These are phyloP conservation scores for Anthostomella pinea DNA, from an alignment of 2,329 filamentous ascomycete genomes.

Conservation along the genomic window DNA sequence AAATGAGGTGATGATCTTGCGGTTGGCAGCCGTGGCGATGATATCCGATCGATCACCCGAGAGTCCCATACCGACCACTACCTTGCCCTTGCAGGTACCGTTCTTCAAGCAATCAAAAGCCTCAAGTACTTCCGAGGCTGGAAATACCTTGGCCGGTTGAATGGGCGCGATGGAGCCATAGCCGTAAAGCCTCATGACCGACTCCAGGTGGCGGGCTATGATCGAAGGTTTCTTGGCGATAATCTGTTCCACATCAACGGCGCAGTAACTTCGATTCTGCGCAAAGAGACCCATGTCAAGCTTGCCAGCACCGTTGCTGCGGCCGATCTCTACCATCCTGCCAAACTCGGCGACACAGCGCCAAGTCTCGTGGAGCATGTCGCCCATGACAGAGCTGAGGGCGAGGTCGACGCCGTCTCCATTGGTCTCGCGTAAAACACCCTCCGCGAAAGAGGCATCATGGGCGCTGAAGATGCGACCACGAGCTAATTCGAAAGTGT, in stretches of 20 bases:
- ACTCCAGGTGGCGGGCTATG: constrained; percentile 2
- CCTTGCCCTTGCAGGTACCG: too few species aligned
- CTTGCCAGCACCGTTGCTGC: constrained; percentile 38
- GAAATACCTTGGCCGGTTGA: too few species aligned
- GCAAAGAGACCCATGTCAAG: constrained; percentile 46
- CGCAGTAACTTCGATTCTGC: constrained; percentile 32
- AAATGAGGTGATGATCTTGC: too few species aligned
- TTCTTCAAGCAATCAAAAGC: too few species aligned
- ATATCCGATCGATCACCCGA: too few species aligned
- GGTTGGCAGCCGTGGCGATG: too few species aligned
- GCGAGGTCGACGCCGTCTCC: constrained; percentile 26
- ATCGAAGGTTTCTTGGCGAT: constrained; percentile 13
- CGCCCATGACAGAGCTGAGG: constrained; percentile 40
- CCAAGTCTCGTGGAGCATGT: constrained; percentile 42
- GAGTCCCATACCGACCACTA: too few species aligned
- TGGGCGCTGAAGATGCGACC: constrained; percentile 20
- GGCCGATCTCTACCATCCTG: constrained; percentile 45
- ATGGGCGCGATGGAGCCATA: neutral
- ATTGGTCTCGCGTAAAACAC: constrained; percentile 16
- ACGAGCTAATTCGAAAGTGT: constrained; percentile 14
- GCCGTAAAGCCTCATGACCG: constrained; percentile 8
- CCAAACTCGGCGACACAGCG: constrained; percentile 43
- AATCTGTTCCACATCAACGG: constrained; percentile 33
- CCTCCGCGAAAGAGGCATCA: constrained; percentile 12
- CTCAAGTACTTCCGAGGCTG: too few species aligned